Evolutionary conservation across 345 rosid genomes (phyloP).

Genomic region (Limnanthes douglasii): DNA sequence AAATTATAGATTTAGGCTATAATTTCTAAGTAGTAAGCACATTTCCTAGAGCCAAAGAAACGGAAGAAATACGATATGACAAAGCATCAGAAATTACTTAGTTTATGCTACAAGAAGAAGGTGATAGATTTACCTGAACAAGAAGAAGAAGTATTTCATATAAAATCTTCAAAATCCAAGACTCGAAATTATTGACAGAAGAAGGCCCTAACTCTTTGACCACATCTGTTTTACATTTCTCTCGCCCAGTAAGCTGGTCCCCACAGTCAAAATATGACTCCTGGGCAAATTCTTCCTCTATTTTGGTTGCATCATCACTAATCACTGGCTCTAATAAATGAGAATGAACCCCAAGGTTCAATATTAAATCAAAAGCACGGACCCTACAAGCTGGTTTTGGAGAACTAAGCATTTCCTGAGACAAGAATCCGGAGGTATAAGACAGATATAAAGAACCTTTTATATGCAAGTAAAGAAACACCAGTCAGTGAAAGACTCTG

Average conservation of each 20-base stretch:
- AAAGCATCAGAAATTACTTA: neutral
- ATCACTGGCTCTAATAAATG: slow-evolving; percentile 79
- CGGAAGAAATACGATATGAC: slow-evolving; percentile 3
- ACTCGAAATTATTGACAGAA: slow-evolving; percentile 62
- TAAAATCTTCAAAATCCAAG: slow-evolving; percentile 86
- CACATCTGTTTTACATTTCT: slow-evolving; percentile 32
- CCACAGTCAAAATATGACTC: slow-evolving; percentile 50
- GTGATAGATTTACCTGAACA: slow-evolving; percentile 54
- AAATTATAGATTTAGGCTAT: too few relatives aligned
- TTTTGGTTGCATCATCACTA: slow-evolving; percentile 50
- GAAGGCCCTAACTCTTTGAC: slow-evolving; percentile 30
- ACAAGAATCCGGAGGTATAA: slow-evolving; percentile 7
- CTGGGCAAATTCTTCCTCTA: slow-evolving; percentile 70
- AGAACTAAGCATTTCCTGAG: slow-evolving; percentile 93
- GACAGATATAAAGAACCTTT: slow-evolving; percentile 13
- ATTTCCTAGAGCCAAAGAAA: slow-evolving; percentile 6
- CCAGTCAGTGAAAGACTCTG: slow-evolving; percentile 10
- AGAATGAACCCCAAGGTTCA: slow-evolving; percentile 97
- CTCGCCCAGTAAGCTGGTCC: slow-evolving; percentile 35
- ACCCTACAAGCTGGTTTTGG: slow-evolving; percentile 57
- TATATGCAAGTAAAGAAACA: slow-evolving; percentile 7
- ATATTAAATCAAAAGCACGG: slow-evolving; percentile 89
- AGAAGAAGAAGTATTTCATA: slow-evolving; percentile 85
- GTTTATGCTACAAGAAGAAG: neutral
- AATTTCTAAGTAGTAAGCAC: neutral